Conservation (phyloP, 441 rosid species). For the Kokia cookei region DNA sequence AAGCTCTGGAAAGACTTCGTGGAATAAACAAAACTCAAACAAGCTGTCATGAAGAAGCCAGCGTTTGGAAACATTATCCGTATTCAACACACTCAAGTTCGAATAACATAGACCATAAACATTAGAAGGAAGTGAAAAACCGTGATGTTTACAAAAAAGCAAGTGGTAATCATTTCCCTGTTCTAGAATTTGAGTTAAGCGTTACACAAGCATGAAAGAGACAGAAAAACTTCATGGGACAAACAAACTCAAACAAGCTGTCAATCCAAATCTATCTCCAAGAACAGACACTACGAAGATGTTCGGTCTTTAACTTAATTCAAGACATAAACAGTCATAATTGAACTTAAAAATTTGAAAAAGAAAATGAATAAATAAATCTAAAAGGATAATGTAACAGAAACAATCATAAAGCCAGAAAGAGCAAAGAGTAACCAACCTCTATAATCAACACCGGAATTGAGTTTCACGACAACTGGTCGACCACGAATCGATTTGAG, state of each 20-base stretch:
- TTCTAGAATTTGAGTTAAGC: background rate
- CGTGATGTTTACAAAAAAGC: background rate
- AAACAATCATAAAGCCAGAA: background rate
- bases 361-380: background rate
- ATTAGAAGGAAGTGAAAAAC: background rate
- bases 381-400: background rate
- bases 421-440: constrained; percentile 30
- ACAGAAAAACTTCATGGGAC: background rate
- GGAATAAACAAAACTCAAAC: no score
- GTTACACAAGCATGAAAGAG: background rate
- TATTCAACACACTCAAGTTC: background rate
- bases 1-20: no score
- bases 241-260: background rate
- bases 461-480: constrained; percentile 87
- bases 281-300: background rate
- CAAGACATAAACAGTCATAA: background rate
- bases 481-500: constrained; percentile 92
- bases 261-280: background rate
- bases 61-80: no score
- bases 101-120: background rate
- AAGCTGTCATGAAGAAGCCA: no score
- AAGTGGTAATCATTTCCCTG: background rate
- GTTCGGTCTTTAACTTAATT: background rate
- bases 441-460: constrained; percentile 96
- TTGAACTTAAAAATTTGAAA: background rate